Evolutionary conservation across 1,139 yeast species (phyloP), one percentile per base, ranked within the genome.

Genomic region (Pichia sp.): DNA sequence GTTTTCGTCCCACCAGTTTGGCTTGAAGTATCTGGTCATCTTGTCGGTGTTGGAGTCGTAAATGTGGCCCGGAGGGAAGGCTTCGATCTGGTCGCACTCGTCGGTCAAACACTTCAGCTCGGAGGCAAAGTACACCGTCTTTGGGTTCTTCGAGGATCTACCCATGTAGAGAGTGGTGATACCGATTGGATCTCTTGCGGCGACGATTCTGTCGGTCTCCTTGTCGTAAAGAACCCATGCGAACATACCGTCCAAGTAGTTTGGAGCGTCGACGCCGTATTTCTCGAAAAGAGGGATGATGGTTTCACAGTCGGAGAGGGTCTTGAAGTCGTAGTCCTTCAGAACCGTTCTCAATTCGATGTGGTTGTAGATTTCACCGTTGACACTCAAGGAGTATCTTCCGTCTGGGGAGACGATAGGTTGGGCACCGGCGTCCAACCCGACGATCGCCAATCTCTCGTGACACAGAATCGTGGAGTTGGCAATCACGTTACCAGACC

Each of bases 121-220:
- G 53, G 96, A 86, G 44, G 99, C 95, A 69, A 93, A 93, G 74
- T 79, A 92, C 50, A 90, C 82, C 26, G 97, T 80, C 65, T 83
- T 76, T 61, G 97, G 95, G 55, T 75, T 69, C 64, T 76, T 73
- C 53, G 90, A 80, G 52, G 82, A 77, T 70, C 88, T 84, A 64
- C 99, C 99, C 90, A 92, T 86, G 80, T 93, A 93, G 68, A 93
- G 77, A 56, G 99, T 90, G 62, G 97, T 92, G 71, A 93, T 86
- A 68, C 99, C 99, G 64, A 93, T 88, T 53, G 99, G 99, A 72
- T 93, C 99, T 75, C 99, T 83, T 51, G 99, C 97, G 61, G 99
- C 99, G 60, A 92, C 77, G 59, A 93, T 84, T 67, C 98, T 82
- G 75, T 93, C 97, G 58, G 79, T 77, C 69, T 82, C 75, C 63